Percentiles rank a stretch among this genome's conserved stretches.
Evolutionary conservation across 495 filamentous ascomycete genomes (phyloP).

Genomic region (Trichoderma parareesei): DNA sequence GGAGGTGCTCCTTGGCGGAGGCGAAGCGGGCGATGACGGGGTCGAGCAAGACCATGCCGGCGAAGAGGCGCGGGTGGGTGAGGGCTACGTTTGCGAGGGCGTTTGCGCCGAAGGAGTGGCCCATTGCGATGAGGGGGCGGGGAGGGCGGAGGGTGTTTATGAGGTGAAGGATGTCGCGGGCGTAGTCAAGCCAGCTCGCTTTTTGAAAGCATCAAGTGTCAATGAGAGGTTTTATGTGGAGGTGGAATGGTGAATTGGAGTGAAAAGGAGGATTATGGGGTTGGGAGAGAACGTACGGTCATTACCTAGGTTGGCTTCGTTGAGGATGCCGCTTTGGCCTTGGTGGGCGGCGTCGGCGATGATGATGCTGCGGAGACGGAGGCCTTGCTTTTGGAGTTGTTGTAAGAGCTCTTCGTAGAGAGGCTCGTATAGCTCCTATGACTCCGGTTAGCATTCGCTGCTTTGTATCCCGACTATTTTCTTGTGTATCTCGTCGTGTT

Average conservation of each 20-base stretch:
- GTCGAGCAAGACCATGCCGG: conserved; percentile 29
- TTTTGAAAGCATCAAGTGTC: background rate
- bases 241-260: conserved; percentile 9
- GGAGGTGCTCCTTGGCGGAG: conserved; percentile 11
- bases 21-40: conserved; percentile 37
- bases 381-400: conserved; percentile 37
- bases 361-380: conserved; percentile 74
- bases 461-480: too few relatives aligned
- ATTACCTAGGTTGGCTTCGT: conserved; percentile 66
- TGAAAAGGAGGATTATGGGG: background rate
- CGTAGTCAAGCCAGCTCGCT: conserved; percentile 81
- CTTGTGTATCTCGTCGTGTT: too few relatives aligned
- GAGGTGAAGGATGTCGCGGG: conserved; percentile 79
- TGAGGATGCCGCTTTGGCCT: conserved; percentile 66
- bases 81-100: conserved; percentile 55
- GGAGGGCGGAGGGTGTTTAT: conserved; percentile 75
- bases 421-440: conserved; percentile 75
- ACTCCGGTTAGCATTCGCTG: background rate
- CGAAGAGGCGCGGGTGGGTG: conserved; percentile 75
- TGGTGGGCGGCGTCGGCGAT: conserved; percentile 76
- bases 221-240: conserved; percentile 9
- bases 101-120: conserved; percentile 81
- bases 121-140: conserved; percentile 79
- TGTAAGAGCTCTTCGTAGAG: conserved; percentile 70
- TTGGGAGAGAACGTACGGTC: conserved; percentile 49